Percentiles rank a stretch among this genome's conserved stretches.
Conservation (phyloP, 2,329 filamentous ascomycete genomes). For the Pyrenochaeta sp. region DNA sequence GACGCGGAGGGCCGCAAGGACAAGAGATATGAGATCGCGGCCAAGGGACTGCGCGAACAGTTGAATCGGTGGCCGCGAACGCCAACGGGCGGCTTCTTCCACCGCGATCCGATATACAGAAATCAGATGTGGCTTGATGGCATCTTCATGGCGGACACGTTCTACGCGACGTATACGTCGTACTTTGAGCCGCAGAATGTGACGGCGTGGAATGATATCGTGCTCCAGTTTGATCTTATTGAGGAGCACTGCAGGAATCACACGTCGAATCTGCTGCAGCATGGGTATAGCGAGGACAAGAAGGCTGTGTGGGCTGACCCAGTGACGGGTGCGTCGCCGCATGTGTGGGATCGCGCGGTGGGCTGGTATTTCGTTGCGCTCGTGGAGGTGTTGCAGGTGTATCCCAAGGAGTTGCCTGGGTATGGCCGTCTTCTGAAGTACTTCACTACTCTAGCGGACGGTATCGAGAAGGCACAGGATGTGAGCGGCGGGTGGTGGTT, state of each 20-base stretch:
- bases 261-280: conserved; percentile 41
- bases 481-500: conserved; percentile 64
- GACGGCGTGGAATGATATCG: conserved; percentile 55
- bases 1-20: conserved; percentile 50
- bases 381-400: conserved; percentile 59
- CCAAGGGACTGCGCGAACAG: conserved; percentile 55
- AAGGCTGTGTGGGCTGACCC: conserved; percentile 46
- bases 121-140: conserved; percentile 68
- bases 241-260: conserved; percentile 45
- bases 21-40: conserved; percentile 59
- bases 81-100: conserved; percentile 63
- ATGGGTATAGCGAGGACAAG: conserved; percentile 47
- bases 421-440: conserved; percentile 49
- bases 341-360: conserved; percentile 48
- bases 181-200: conserved; percentile 48
- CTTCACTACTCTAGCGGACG: conserved; percentile 52
- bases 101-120: conserved; percentile 56
- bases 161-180: conserved; percentile 49
- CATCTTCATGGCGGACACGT: conserved; percentile 52
- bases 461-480: conserved; percentile 54
- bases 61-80: conserved; percentile 60
- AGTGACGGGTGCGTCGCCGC: conserved; percentile 43
- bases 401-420: conserved; percentile 50
- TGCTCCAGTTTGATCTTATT: conserved; percentile 45
- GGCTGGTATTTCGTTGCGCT: conserved; percentile 51